phyloP scores from a whole-genome alignment of 345 rosid genomes.

The Acer campestre region DNA sequence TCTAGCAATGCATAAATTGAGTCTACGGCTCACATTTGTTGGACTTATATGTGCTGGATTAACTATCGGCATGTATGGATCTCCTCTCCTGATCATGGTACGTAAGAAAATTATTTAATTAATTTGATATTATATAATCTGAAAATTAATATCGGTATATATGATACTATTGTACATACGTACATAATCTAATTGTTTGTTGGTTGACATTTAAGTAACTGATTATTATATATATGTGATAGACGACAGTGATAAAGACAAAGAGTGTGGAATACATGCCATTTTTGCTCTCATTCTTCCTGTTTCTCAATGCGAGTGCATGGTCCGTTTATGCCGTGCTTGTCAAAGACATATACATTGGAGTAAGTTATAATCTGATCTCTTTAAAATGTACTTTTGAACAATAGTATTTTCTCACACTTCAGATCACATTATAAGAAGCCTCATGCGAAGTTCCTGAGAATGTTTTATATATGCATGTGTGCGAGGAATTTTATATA shows the following conservation, averaged over 20 bases:
- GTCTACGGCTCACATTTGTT: slow-evolving; percentile 36
- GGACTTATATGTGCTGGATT: slow-evolving; percentile 54
- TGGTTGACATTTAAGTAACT: too few species aligned
- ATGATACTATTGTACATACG: too few species aligned
- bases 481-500: too few species aligned
- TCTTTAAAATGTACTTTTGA: too few species aligned
- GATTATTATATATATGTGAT: neutral
- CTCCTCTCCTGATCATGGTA: slow-evolving; percentile 59
- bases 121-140: too few species aligned
- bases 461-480: too few species aligned
- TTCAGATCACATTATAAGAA: too few species aligned
- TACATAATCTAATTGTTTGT: neutral
- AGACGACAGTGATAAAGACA: slow-evolving; percentile 55
- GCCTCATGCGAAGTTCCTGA: too few species aligned
- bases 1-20: slow-evolving; percentile 39
- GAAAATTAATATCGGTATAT: too few species aligned
- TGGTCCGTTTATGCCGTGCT: slow-evolving; percentile 58
- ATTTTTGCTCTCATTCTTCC: slow-evolving; percentile 44
- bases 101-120: neutral
- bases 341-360: slow-evolving; percentile 44
- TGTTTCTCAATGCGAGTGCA: slow-evolving; percentile 50
- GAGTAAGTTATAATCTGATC: slow-evolving; percentile 33
- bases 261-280: slow-evolving; percentile 70
- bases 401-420: too few species aligned
- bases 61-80: slow-evolving; percentile 61